Evolutionary conservation across 176 grass and related monocot species (phyloP), one percentile per base, ranked within the genome.

Genomic region (Puccinellia tenuiflora): DNA sequence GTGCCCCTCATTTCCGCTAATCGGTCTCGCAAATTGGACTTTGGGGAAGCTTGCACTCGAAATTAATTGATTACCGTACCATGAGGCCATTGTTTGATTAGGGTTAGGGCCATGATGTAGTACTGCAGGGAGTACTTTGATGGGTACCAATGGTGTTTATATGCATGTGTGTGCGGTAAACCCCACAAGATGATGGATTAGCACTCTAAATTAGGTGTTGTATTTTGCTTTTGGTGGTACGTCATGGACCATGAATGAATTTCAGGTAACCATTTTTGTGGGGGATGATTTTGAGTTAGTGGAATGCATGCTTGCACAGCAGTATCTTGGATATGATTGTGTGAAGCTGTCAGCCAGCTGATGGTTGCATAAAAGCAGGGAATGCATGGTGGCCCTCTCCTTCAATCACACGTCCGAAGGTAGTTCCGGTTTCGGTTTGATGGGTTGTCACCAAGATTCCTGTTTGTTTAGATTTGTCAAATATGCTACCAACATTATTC

Each of bases 341-440:
- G 68, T 80, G 26, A 24, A 87, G 84, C 74, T 79, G 68, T 75
- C 76, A 76, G 31, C 80, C 66, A 73, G 70, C 75, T 60, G 80
- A 50, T 51, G 40, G 22, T 0, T 73, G 21, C 67, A 14, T n/a
- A 11, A 57, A 54, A 60, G 20, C 26, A 42, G 30, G 13, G 78
- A 34, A 61, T 67, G 14, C 45, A 48, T 39, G 79, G 80, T 56
- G 84, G 9, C 45, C 79, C 84, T 86, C 63, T 78, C 70, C 79
- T 52, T 73, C 61, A 45, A n/a, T 6, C 52, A 34, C 63, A 43
- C 63, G 51, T 42, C 34, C 33, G 53, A 43, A 14, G 31, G 60
- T 22, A 11, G 28, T n/a, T 63, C 30, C 1, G 9, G 79, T 76
- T n/a, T 43, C 56, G 2, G 30, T 25, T 79, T 2, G 46, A 75